Conservation (phyloP, 1,139 yeast genomes). For the Kazachstania sp. region DNA sequence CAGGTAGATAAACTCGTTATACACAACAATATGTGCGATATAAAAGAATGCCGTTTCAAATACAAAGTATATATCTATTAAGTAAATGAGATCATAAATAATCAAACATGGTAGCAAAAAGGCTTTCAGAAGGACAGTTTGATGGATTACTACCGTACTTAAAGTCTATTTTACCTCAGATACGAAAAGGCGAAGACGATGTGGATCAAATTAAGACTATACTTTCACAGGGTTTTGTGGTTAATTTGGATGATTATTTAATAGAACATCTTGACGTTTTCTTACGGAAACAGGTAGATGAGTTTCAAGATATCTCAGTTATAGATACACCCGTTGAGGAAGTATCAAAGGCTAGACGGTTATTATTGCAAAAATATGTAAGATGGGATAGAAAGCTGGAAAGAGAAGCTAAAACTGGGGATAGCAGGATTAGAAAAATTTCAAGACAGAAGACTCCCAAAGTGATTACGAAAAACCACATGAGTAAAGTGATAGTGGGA, state of each 20-base stretch:
- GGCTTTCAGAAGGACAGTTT: background rate
- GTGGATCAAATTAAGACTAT: background rate
- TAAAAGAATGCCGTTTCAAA: too few species aligned
- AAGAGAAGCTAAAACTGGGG: background rate
- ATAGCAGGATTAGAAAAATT: background rate
- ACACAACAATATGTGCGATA: too few species aligned
- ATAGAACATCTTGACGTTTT: background rate
- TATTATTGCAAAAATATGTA: background rate
- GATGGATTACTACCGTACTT: background rate
- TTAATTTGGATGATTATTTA: background rate
- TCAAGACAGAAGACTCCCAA: background rate
- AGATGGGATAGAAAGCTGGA: background rate
- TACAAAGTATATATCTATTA: too few species aligned
- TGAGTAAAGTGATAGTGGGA: conserved; percentile 8
- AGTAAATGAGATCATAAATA: too few species aligned
- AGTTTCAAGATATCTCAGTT: background rate
- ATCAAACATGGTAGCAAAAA: background rate
- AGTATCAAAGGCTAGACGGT: background rate
- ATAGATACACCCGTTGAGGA: background rate
- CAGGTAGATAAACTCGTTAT: background rate
- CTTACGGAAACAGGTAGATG: background rate
- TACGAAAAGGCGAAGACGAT: background rate
- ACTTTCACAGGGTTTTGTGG: background rate
- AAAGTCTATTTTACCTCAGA: conserved; percentile 2
- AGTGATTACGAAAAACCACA: conserved; percentile 1